Base-by-base conservation (phyloP, 768 basidiomycete species). In the Mycena filopes region DNA sequence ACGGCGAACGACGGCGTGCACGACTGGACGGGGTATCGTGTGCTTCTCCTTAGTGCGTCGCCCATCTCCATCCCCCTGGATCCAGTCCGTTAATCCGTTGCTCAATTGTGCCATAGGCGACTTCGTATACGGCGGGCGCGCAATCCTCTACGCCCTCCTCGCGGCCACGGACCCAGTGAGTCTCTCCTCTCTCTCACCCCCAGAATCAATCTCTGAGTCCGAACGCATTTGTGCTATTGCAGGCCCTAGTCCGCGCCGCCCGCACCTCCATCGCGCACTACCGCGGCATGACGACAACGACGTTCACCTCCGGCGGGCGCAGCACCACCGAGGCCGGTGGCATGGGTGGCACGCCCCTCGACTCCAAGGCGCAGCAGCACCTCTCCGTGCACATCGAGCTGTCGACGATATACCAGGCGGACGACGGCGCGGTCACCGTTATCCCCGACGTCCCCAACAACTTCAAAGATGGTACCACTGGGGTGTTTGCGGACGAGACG, bases 1-100 rank as follows among this genome's bases (percentile, higher is more conserved):
- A 71, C 67, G 0, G n/a, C 53, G 28, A 38, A 60, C 6, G 57
- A 66, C 28, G 70, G 70, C 15, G 65, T 71, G 6, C 67, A 71
- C 56, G 64, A 68, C 26, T 62, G 54, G 53, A 60, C 64, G 11
- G 70, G 54, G 28, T 63, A 66, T 50, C 49, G 41, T 11, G 41
- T 69, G 5, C 45, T 51, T 23, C 21, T 67, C 10, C 36, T 66
- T 50, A 55, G 61, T 59, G 13, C 29, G 54, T 55, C 23, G 15
- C 15, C 36, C 9, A 4, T 56, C 9, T 36, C 38, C 29, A 21
- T 42, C 15, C 4, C 40, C n/a, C 47, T 13, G n/a, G n/a, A 28
- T 7, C 38, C 36, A 36, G n/a, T n/a, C n/a, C 41, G 20, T 47
- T 46, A 21, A 20, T 41, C 25, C 26, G n/a, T 11, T 15, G 26